phyloP scores from a whole-genome alignment of 164 flowering plant species.

The Vitis cinerea region DNA sequence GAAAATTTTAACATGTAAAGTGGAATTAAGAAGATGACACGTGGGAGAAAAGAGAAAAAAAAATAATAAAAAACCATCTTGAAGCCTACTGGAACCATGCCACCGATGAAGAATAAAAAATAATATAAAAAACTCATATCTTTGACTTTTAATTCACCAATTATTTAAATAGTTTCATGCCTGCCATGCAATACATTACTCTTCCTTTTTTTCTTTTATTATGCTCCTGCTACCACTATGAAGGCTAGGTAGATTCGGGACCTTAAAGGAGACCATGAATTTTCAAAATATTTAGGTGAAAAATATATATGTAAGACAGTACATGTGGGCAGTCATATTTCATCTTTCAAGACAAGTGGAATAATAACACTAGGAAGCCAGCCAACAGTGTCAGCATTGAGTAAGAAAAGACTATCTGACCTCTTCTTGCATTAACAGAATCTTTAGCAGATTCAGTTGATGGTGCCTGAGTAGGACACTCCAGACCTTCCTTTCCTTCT shows the following conservation, averaged over 20 bases:
- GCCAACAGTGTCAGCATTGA: slow-evolving; percentile 6
- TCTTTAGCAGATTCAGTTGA: neutral
- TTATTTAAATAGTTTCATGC: no score
- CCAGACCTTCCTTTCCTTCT: slow-evolving; percentile 39
- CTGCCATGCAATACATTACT: no score
- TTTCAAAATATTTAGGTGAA: neutral
- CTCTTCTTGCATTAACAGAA: neutral
- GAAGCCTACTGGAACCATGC: no score
- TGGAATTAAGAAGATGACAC: no score
- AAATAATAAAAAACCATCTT: no score
- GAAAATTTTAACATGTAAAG: no score
- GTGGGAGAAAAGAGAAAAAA: no score
- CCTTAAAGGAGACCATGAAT: neutral
- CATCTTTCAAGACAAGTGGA: slow-evolving; percentile 12
- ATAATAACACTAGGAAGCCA: slow-evolving; percentile 4
- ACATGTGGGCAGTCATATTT: neutral
- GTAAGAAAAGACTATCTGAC: neutral
- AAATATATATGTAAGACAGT: neutral
- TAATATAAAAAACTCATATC: no score
- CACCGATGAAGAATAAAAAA: no score
- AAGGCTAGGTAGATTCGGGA: neutral
- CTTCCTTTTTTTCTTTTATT: no score
- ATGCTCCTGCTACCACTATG: no score
- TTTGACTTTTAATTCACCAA: no score
- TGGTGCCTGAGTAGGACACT: slow-evolving; percentile 27